Conservation (phyloP, 139 green algal genomes). For the Chlorella sp. region DNA sequence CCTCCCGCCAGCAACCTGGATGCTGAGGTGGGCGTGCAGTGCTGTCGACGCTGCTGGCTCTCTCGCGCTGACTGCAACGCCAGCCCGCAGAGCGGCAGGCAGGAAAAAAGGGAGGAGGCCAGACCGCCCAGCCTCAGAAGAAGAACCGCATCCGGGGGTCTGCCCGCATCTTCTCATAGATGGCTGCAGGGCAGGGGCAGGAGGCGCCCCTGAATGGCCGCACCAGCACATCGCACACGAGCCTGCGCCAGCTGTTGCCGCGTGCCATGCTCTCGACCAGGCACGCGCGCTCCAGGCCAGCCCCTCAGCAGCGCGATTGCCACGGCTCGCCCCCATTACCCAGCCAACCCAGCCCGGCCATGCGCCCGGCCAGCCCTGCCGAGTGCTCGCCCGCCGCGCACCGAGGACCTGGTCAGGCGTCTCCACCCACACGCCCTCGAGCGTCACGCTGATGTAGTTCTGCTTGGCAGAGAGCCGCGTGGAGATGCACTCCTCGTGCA, state of each 20-base stretch:
- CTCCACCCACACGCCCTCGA: constrained; percentile 39
- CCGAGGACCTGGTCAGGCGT: constrained; percentile 41
- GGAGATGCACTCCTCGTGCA: constrained; percentile 38
- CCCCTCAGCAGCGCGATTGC: not conserved
- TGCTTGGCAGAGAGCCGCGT: constrained; percentile 16
- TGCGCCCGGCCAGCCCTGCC: not conserved
- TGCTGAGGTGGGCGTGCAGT: too few relatives aligned
- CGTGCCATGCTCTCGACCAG: not conserved
- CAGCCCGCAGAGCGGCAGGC: too few relatives aligned
- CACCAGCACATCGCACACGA: not conserved
- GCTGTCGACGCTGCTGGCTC: too few relatives aligned
- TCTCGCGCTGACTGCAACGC: too few relatives aligned
- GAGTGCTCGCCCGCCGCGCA: not conserved
- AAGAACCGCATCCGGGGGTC: constrained; percentile 21
- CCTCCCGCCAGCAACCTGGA: too few relatives aligned
- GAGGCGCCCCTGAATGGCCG: too few relatives aligned
- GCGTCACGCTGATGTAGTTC: constrained; percentile 54
- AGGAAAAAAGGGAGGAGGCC: too few relatives aligned
- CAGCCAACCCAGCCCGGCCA: not conserved
- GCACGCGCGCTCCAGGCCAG: not conserved
- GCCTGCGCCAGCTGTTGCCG: not conserved
- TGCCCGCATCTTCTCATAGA: constrained; percentile 15
- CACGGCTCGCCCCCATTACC: too few relatives aligned
- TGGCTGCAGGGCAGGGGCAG: too few relatives aligned
- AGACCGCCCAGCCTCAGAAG: too few relatives aligned